Percentiles rank a stretch among this genome's conserved stretches.
phyloP scores from a whole-genome alignment of 345 rosid species.

The Salix brachista region DNA sequence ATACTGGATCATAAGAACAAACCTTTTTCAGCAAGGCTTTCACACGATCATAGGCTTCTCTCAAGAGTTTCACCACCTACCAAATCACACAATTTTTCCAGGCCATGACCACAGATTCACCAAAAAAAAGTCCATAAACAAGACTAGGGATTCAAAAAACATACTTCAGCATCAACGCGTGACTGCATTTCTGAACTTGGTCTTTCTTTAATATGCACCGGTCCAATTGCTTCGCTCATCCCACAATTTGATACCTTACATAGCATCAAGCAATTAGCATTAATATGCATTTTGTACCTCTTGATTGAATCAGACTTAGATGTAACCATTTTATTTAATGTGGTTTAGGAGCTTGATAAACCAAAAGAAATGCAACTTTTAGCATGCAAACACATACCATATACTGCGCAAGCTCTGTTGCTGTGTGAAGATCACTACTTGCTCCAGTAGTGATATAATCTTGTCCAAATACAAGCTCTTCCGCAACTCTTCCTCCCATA shows the following conservation, averaged over 20 bases:
- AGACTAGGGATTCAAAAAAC: slow-evolving; percentile 11
- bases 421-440: slow-evolving; percentile 84
- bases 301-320: neutral
- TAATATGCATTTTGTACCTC: neutral
- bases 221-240: slow-evolving; percentile 90
- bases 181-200: slow-evolving; percentile 97
- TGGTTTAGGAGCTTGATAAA: neutral
- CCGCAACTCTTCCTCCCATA: slow-evolving; percentile 99
- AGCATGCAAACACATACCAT: slow-evolving; percentile 52
- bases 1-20: neutral
- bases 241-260: slow-evolving; percentile 85
- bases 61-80: slow-evolving; percentile 85
- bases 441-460: slow-evolving; percentile 95
- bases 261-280: neutral
- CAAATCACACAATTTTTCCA: neutral
- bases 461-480: slow-evolving; percentile 90
- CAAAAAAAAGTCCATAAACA: neutral
- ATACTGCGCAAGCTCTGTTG: slow-evolving; percentile 92
- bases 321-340: neutral
- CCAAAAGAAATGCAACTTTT: neutral
- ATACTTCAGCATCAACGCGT: slow-evolving; percentile 89
- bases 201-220: slow-evolving; percentile 86
- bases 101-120: neutral
- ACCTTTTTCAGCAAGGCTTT: slow-evolving; percentile 82
- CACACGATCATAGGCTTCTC: slow-evolving; percentile 96